Evolutionary conservation across 2,329 filamentous ascomycete species (phyloP).

Genomic region (Alternaria consortialis): DNA sequence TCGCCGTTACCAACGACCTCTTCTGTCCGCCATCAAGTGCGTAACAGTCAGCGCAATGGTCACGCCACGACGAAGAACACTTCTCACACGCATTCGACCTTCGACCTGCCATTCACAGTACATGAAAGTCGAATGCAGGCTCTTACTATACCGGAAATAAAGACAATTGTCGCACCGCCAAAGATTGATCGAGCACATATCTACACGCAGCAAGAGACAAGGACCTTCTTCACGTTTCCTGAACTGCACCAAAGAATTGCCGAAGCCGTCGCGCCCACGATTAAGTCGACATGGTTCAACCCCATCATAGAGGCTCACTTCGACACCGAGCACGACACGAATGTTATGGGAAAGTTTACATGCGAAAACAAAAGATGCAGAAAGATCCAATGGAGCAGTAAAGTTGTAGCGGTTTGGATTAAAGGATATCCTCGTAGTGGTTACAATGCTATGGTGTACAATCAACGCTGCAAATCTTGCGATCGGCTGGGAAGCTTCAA

Average conservation of each 20-base stretch:
- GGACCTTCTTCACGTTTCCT: constrained; percentile 12
- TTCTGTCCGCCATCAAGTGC: not conserved
- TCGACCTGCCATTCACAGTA: not conserved
- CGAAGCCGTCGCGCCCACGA: constrained; percentile 1
- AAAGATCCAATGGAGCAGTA: constrained; percentile 21
- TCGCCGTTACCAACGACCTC: not conserved
- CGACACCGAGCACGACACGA: constrained; percentile 15
- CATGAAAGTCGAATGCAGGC: not conserved
- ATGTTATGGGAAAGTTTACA: constrained; percentile 28
- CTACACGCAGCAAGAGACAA: not conserved
- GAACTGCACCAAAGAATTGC: constrained; percentile 8
- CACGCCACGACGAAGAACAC: not conserved
- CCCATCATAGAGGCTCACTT: constrained; percentile 1
- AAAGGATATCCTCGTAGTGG: constrained; percentile 22
- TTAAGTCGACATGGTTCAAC: constrained; percentile 14
- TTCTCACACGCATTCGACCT: not conserved
- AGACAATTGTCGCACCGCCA: not conserved
- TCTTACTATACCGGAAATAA: not conserved
- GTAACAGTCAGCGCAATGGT: not conserved
- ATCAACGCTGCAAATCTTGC: constrained; percentile 31
- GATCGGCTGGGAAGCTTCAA: constrained; percentile 23
- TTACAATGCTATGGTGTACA: constrained; percentile 32
- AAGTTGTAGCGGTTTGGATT: constrained; percentile 23
- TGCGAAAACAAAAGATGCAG: constrained; percentile 25
- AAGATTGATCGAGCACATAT: not conserved